Evolutionary conservation across 768 basidiomycete genomes (phyloP), one percentile per base, ranked within the genome.

Genomic region (Termitomyces sp.): DNA sequence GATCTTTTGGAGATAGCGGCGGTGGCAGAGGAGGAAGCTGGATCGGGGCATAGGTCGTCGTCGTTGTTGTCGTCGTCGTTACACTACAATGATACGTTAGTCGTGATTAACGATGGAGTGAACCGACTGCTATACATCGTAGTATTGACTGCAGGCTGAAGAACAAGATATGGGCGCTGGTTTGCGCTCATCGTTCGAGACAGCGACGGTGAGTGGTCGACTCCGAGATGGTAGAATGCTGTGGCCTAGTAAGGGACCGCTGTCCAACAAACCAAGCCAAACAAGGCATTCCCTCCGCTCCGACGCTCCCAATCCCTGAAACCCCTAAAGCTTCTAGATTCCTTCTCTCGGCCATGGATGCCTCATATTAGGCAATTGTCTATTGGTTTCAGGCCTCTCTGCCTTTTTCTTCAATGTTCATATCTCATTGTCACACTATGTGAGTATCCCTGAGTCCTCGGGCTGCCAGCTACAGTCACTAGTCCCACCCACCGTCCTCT

Each of bases 1-100:
- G 81, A 71, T 93, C 89, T 67, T 87, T 88, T 25, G 91, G 89
- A 10, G 85, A 81, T 0, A 82, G 74, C 3, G 89, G 91, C 3
- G 86, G 76, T 9, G 92, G 91, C 2, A 94, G 74, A 8, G 87
- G 75, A 1, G 92, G 92, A 2, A 94, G 72, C 43, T 85, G 88
- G 64, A 94, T 92, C n/a, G 92, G 92, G 59, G 92, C 88, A 76
- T 94, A 93, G 11, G 88, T 86, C 2, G 93, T 94, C 1, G 92
- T 94, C 2, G 93, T 94, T 0, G 91, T 92, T 1, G 93, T 94
- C n/a, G 90, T 94, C 53, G 92, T 94, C 67, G 92, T 88, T 68
- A 94, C 91, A 57, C 92, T 94, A 70, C 15, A 32, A 42, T 66
- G 46, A 17, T 14, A 64, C 61, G 62, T 65, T 54, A 60, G 9